Evolutionary conservation across 2,329 filamentous ascomycete genomes (phyloP), one percentile per base, ranked within the genome.

Genomic region (Metarhizium robertsii): DNA sequence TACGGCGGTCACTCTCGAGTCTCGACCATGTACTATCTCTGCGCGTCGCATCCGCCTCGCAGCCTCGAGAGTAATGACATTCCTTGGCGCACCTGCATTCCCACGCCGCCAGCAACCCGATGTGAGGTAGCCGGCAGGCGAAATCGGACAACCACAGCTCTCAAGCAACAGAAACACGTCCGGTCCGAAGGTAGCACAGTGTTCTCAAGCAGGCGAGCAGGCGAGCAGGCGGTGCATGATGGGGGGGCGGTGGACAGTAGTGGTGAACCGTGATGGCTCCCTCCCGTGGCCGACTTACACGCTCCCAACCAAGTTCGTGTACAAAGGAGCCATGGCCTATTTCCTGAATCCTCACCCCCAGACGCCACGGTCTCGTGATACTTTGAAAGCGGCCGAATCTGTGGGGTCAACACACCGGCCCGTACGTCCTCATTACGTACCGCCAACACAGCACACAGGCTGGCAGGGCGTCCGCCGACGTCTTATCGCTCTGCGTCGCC

Each of bases 331-430:
- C 34, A 13, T 13, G 13, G 13, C 7, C 2, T 2, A 8, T 36
- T 36, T 13, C 34, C n/a, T n/a, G n/a, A n/a, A n/a, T n/a, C n/a
- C 13, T 36, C 34, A 45, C 18, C 50, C 40, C 50, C 50, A 46
- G 50, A 52, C 50, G 50, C 50, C 38, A 52, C n/a, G 50, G n/a
- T 14, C 50, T 52, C 50, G 11, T 45, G 50, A 42, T 42, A 52
- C 20, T 40, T 45, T 10, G 11, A 14, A 40, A 45, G 42, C 50
- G 7, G 10, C 16, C 16, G 20, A 13, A 6, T 50, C 32, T 8
- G 48, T 20, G 48, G 48, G 48, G 34, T 32, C 48, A 14, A 36
- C 14, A 36, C 10, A 13, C 48, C 48, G 32, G 30, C 14, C 4
- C 18, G 34, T 14, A 16, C 29, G 16, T 20, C 16, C 11, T 50